Conservation (phyloP, 768 basidiomycete genomes). For the Mrakia frigida region DNA sequence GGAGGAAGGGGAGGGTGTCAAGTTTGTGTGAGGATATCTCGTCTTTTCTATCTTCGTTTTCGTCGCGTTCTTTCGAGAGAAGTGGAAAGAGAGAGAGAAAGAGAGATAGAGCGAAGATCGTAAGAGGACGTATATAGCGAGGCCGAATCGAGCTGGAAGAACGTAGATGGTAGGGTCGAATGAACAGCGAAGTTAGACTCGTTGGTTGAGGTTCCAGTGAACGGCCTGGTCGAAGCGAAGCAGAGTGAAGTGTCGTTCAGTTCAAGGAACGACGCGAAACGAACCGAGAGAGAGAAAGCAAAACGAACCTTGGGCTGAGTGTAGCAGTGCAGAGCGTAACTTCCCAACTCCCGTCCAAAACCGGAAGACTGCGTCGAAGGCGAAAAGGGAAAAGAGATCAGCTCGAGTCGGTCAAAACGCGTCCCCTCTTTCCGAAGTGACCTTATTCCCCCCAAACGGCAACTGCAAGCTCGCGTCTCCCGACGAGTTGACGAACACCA, state of each 20-base stretch:
- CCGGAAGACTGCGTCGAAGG: slow-evolving; percentile 5
- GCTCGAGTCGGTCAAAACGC: not conserved
- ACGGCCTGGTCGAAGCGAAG: not conserved
- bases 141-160: not conserved
- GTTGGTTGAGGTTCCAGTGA: slow-evolving; percentile 15
- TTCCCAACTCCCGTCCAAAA: slow-evolving; percentile 19
- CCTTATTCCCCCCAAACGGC: slow-evolving; percentile 26
- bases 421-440: not conserved
- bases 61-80: not conserved
- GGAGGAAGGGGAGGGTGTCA: slow-evolving; percentile 45
- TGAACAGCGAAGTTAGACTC: not conserved
- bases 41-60: not conserved
- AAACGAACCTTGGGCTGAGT: slow-evolving; percentile 25
- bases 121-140: not conserved
- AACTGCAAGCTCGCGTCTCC: slow-evolving; percentile 8
- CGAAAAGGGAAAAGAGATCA: not conserved
- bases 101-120: too few species aligned
- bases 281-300: not conserved
- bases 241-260: not conserved
- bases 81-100: too few species aligned
- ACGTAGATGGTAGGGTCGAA: not conserved
- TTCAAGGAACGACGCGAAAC: not conserved
- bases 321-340: slow-evolving; percentile 16
- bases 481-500: slow-evolving; percentile 12
- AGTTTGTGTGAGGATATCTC: slow-evolving; percentile 40